Percentiles rank a stretch among this genome's conserved stretches.
Conservation (phyloP, 2,329 filamentous ascomycete species). For the Penicillium sp. region DNA sequence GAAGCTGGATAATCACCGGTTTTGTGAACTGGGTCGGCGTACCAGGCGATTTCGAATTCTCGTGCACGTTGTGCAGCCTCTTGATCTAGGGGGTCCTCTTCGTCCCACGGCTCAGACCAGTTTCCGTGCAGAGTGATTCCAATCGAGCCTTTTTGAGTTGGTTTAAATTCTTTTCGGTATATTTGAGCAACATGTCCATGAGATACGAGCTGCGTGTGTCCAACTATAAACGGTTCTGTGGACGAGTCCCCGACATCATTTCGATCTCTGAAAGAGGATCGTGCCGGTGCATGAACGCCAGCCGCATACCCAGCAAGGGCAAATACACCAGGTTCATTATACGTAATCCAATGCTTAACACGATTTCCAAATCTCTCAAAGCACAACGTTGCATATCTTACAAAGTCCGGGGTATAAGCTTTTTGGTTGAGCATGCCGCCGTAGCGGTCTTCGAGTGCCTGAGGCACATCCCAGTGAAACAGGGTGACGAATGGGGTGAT, state of each 20-base stretch:
- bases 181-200: constrained; percentile 71
- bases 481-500: constrained; percentile 76
- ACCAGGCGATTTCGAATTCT: constrained; percentile 79
- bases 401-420: constrained; percentile 73
- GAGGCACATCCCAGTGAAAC: constrained; percentile 78
- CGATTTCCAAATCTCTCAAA: constrained; percentile 67
- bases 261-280: constrained; percentile 66
- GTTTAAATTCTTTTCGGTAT: constrained; percentile 74
- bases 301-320: constrained; percentile 71
- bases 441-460: constrained; percentile 70
- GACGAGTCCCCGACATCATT: constrained; percentile 67
- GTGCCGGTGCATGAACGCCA: constrained; percentile 71
- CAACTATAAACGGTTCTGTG: constrained; percentile 72
- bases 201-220: constrained; percentile 71
- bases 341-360: constrained; percentile 80
- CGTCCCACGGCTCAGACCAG: constrained; percentile 72
- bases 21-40: constrained; percentile 72
- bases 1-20: constrained; percentile 72
- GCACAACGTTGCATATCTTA: constrained; percentile 69
- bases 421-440: constrained; percentile 70
- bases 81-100: constrained; percentile 64
- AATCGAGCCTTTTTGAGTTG: constrained; percentile 65
- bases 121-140: constrained; percentile 78
- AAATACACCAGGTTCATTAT: constrained; percentile 80
- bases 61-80: constrained; percentile 71